These are phyloP conservation scores for Hypoxylon sp. DNA, from an alignment of 2,329 filamentous ascomycete species.

Conservation along the genomic window DNA sequence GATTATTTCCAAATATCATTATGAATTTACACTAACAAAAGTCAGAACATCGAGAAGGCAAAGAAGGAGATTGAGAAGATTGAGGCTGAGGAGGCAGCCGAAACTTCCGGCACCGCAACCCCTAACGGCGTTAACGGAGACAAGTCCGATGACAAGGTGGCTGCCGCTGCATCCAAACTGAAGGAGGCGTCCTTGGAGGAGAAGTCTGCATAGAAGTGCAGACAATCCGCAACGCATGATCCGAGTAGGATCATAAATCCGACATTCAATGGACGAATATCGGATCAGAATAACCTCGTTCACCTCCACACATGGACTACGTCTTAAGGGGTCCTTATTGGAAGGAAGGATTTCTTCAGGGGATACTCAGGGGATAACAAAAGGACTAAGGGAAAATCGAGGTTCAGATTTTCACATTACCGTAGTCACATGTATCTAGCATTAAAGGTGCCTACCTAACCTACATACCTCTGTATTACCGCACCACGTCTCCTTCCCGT, in stretches of 20 bases:
- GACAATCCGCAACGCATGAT: conserved; percentile 12
- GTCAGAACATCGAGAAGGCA: conserved; percentile 94
- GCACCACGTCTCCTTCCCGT: conserved; percentile 8
- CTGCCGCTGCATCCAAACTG: conserved; percentile 67
- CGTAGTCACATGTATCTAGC: conserved; percentile 29
- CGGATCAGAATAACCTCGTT: conserved; percentile 11
- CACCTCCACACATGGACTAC: conserved; percentile 3
- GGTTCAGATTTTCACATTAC: conserved; percentile 34
- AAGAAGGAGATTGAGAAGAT: conserved; percentile 95
- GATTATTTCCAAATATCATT: conserved; percentile 10
- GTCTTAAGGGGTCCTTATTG: conserved; percentile 11
- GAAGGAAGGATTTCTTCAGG: conserved; percentile 10
- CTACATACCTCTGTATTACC: conserved; percentile 16
- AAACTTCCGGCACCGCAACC: conserved; percentile 62
- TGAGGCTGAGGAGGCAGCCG: conserved; percentile 75
- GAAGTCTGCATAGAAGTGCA: conserved; percentile 63
- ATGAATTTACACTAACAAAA: conserved; percentile 50
- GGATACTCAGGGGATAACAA: conserved; percentile 6
- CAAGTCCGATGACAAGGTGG: conserved; percentile 65
- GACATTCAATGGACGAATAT: conserved; percentile 16
- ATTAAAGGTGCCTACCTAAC: conserved; percentile 22
- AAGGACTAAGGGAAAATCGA: conserved; percentile 12
- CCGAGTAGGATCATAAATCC: conserved; percentile 2
- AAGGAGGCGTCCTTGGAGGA: conserved; percentile 68
- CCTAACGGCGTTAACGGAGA: conserved; percentile 64